phyloP scores from a whole-genome alignment of 2,329 filamentous ascomycete species.

The Cladorrhinum sp. region DNA sequence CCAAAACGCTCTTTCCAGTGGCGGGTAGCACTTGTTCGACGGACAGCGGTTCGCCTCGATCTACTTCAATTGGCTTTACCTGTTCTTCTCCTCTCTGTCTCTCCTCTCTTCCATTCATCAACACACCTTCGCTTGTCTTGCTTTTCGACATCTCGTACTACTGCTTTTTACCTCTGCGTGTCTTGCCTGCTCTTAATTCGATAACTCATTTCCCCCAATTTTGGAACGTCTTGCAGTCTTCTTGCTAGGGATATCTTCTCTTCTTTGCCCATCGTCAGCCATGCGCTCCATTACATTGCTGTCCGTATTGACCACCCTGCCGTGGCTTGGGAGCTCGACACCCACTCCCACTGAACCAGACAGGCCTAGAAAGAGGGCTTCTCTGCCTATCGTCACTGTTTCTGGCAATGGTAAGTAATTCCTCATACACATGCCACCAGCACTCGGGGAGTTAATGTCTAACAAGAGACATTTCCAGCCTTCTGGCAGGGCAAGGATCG shows the following conservation, averaged over 20 bases:
- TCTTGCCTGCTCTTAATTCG: not conserved
- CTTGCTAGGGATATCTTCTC: not conserved
- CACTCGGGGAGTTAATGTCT: conserved; percentile 14
- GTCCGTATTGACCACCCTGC: conserved; percentile 47
- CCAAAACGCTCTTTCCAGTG: not conserved
- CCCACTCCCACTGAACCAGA: conserved; percentile 50
- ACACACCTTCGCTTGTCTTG: not conserved
- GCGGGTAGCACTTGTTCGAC: not conserved
- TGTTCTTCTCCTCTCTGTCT: not conserved
- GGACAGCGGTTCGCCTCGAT: not conserved
- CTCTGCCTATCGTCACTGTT: conserved; percentile 48
- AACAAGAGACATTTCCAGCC: conserved; percentile 37
- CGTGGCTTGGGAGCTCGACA: conserved; percentile 40
- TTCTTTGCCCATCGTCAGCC: not conserved
- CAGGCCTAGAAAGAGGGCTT: conserved; percentile 49
- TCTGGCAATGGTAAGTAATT: conserved; percentile 53
- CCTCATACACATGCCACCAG: not conserved
- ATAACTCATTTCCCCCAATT: not conserved
- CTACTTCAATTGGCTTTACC: not conserved
- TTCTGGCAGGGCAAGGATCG: conserved; percentile 53
- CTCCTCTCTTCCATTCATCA: not conserved
- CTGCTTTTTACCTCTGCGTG: not conserved
- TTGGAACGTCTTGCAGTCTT: not conserved
- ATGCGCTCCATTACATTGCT: conserved; percentile 35
- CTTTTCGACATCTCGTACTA: not conserved